Evolutionary conservation across 2,329 filamentous ascomycete genomes (phyloP).

Genomic region (Zymoseptoria crescenta): DNA sequence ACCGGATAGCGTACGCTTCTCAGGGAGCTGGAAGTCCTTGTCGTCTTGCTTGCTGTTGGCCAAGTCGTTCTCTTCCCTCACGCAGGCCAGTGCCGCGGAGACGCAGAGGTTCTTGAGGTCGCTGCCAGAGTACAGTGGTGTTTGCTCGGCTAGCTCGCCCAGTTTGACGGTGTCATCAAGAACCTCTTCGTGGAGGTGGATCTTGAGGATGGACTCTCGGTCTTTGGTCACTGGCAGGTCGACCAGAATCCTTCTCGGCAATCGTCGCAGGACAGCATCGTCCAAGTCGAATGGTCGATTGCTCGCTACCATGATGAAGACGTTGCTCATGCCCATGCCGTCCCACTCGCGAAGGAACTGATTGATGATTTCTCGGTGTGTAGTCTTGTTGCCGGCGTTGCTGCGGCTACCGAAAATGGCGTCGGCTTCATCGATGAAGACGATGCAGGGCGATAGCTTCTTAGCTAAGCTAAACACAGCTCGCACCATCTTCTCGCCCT

Average conservation of each 20-base stretch:
- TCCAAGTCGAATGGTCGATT: constrained; percentile 94
- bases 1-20: constrained; percentile 56
- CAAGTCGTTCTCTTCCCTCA: constrained; percentile 61
- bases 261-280: constrained; percentile 69
- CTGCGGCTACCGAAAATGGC: constrained; percentile 76
- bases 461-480: constrained; percentile 87
- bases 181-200: constrained; percentile 62
- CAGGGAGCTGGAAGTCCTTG: constrained; percentile 53
- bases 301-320: constrained; percentile 97
- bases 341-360: constrained; percentile 98
- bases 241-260: constrained; percentile 65
- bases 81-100: constrained; percentile 68
- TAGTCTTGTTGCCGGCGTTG: constrained; percentile 56
- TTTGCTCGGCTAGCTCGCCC: constrained; percentile 55
- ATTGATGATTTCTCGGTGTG: constrained; percentile 85
- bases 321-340: constrained; percentile 66
- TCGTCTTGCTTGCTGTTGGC: constrained; percentile 21
- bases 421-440: constrained; percentile 97
- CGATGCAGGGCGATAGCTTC: constrained; percentile 83
- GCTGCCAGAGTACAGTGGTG: constrained; percentile 71
- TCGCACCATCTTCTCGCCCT: constrained; percentile 91
- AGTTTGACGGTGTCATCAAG: constrained; percentile 56
- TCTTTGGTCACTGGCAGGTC: constrained; percentile 63
- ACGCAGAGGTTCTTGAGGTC: constrained; percentile 79
- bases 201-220: constrained; percentile 59